These are phyloP conservation scores for Pilaira anomala DNA, from an alignment of 192 early-diverging fungal species.

Conservation along the genomic window DNA sequence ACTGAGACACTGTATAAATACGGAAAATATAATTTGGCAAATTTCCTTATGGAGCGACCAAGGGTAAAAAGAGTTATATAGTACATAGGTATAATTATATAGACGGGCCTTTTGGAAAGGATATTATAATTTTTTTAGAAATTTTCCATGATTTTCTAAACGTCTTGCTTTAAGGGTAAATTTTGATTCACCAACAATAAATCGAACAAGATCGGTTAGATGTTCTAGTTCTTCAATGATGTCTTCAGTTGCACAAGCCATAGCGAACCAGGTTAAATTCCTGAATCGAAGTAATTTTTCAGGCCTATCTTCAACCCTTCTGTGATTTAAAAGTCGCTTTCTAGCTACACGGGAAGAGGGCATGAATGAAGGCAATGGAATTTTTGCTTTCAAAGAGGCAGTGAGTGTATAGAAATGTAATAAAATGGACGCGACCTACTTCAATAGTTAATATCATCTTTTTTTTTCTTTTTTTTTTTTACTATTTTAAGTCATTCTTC, in stretches of 20 bases:
- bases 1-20: too few species aligned
- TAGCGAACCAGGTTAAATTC: constrained; percentile 40
- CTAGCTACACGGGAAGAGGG: constrained; percentile 54
- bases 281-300: constrained; percentile 23
- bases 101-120: too few species aligned
- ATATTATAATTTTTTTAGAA: too few species aligned
- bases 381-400: constrained; percentile 65
- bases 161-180: constrained; percentile 16
- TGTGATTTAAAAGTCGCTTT: constrained; percentile 32
- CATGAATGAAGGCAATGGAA: constrained; percentile 67
- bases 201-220: constrained; percentile 27
- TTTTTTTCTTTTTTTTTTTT: too few species aligned
- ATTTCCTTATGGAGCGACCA: too few species aligned
- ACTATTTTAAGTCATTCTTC: constrained; percentile 8
- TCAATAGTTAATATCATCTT: not conserved
- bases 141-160: not conserved
- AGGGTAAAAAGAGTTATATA: too few species aligned
- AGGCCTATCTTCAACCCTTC: not conserved
- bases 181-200: constrained; percentile 34
- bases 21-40: too few species aligned
- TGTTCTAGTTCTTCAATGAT: constrained; percentile 41
- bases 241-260: constrained; percentile 35
- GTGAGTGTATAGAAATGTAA: constrained; percentile 75
- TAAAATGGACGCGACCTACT: constrained; percentile 52
- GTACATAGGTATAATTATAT: too few species aligned